Evolutionary conservation across 495 filamentous ascomycete species (phyloP), one percentile per base, ranked within the genome.

Genomic region (Penicillium riverlandense): DNA sequence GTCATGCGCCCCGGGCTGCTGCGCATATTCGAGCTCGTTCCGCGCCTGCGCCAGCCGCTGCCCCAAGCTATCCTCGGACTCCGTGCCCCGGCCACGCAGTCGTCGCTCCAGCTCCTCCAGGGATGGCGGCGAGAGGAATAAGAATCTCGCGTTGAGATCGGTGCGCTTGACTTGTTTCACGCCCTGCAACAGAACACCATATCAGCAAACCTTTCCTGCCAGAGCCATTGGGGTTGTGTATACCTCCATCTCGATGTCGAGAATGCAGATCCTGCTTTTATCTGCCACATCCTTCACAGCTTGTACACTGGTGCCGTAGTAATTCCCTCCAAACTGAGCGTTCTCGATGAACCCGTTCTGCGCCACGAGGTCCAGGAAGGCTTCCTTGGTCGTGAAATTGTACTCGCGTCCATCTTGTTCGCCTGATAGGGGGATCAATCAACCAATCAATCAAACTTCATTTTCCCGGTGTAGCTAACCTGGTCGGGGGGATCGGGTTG

Each of bases 211-310:
- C 22, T 22, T 4, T 22, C 22, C 22, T 22, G 2, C 22, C 22
- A 22, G 22, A 22, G 22, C 22, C 2, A 22, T 90, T 45, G 32
- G 53, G 37, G 4, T 57, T 43, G 36, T 51, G 57, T 38, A 38
- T 47, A 78, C 79, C 80, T 96, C 90, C 83, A 96, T 91, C 74
- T 96, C 92, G 60, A 96, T 98, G 64, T 98, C 72, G 32, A 75
- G 54, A 4, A 75, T 65, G 40, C 66, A 70, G 28, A 75, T 70
- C 29, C 62, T 55, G 31, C 59, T 54, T 45, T 82, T 76, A 48
- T 77, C 76, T 6, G 77, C 75, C 49, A 92, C 79, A 45, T 87
- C 76, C 64, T 82, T 77, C 47, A 96, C 83, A 5, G 86, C 86
- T 50, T 75, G 69, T 40, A 85, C 76, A 49, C 78, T 84, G 7